These are phyloP conservation scores for Bjerkandera adusta DNA, from an alignment of 1,284 basidiomycete genomes.

Conservation along the genomic window DNA sequence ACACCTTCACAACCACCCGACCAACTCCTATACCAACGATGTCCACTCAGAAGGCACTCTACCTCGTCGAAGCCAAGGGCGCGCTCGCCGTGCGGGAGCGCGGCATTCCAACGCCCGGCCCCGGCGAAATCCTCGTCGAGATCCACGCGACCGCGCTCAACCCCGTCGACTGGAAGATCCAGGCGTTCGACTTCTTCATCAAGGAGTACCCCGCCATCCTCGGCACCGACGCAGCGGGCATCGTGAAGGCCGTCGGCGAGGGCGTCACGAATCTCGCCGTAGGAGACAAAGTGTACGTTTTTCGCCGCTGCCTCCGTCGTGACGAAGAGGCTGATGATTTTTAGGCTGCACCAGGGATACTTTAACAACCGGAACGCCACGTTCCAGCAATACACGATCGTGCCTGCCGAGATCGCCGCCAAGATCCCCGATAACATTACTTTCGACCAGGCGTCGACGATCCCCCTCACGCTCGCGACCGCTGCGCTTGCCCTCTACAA, in stretches of 20 bases:
- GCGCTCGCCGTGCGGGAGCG: conserved; percentile 18
- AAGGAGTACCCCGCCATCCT: conserved; percentile 42
- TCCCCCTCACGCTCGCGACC: conserved; percentile 25
- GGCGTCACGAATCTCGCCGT: conserved; percentile 47
- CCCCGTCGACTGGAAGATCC: conserved; percentile 39
- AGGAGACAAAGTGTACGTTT: conserved; percentile 56
- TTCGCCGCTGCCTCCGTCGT: neutral
- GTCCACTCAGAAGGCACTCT: conserved; percentile 25
- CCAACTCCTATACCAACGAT: neutral
- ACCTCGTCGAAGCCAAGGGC: conserved; percentile 22
- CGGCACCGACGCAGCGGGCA: conserved; percentile 59
- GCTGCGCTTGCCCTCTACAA: conserved; percentile 30
- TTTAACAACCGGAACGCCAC: conserved; percentile 37
- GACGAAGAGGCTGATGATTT: conserved; percentile 2
- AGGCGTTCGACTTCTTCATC: conserved; percentile 30
- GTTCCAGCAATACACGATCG: conserved; percentile 50
- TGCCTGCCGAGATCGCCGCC: conserved; percentile 37
- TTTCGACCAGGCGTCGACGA: conserved; percentile 40
- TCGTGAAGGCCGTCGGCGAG: conserved; percentile 51
- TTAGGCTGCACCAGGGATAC: conserved; percentile 41
- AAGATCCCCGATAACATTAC: conserved; percentile 45
- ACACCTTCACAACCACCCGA: no score
- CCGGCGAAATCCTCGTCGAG: conserved; percentile 39
- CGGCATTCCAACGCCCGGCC: conserved; percentile 31
- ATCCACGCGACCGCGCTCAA: conserved; percentile 42